Evolutionary conservation across 345 rosid genomes (phyloP).

Genomic region (Eucalyptus marginata): DNA sequence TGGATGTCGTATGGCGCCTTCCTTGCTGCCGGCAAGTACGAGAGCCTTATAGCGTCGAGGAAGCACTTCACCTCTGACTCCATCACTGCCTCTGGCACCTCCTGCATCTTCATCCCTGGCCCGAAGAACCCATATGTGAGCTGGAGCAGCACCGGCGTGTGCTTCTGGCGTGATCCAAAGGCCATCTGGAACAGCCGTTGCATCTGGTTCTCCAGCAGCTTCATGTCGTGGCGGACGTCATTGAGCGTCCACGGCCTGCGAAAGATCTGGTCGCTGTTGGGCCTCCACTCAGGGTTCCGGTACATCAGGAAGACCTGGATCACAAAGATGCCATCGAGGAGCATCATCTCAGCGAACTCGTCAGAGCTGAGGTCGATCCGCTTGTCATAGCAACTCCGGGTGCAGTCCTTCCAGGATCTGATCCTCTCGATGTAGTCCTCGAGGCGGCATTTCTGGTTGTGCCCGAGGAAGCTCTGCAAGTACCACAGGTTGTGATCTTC

Average conservation of each 20-base stretch:
- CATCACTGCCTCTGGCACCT: background rate
- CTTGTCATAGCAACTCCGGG: too few relatives aligned
- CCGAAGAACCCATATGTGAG: background rate
- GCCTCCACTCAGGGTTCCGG: background rate
- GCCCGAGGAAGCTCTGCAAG: too few relatives aligned
- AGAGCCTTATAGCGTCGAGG: background rate
- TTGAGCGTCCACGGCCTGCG: background rate
- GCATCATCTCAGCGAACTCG: too few relatives aligned
- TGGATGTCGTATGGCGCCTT: background rate
- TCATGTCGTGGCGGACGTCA: background rate
- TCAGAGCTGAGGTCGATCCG: too few relatives aligned
- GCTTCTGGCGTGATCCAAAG: background rate
- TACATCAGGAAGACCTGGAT: too few relatives aligned
- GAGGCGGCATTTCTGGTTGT: too few relatives aligned
- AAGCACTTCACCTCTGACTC: background rate
- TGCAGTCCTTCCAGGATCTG: too few relatives aligned
- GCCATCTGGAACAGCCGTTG: background rate
- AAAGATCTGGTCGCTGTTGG: background rate
- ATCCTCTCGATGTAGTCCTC: too few relatives aligned
- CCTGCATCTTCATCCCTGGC: background rate
- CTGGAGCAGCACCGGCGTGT: background rate
- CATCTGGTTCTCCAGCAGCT: constrained; percentile 16
- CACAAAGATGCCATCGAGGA: too few relatives aligned
- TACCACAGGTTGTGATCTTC: too few relatives aligned
- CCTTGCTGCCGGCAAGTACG: background rate